Conservation (phyloP, 2,329 filamentous ascomycete species). For the Alternaria sp. region DNA sequence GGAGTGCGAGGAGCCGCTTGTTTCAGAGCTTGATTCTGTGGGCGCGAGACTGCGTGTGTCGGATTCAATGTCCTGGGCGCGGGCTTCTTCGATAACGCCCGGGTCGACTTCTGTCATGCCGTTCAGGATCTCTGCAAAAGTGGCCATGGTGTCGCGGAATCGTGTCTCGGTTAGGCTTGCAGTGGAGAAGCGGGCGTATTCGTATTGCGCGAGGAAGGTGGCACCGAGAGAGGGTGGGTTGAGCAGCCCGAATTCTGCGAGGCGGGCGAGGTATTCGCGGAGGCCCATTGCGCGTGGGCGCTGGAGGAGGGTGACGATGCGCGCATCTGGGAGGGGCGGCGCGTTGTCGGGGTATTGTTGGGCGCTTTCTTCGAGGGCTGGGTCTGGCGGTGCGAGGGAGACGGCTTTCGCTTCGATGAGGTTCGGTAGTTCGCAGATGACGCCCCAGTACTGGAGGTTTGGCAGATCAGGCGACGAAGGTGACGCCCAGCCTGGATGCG, state of each 20-base stretch:
- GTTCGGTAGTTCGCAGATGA: conserved; percentile 83
- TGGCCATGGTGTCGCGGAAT: conserved; percentile 80
- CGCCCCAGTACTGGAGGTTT: conserved; percentile 80
- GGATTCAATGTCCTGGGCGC: conserved; percentile 30
- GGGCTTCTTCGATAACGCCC: conserved; percentile 56
- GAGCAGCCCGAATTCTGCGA: conserved; percentile 71
- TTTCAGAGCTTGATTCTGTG: conserved; percentile 29
- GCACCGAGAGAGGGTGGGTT: conserved; percentile 56
- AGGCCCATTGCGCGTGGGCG: conserved; percentile 74
- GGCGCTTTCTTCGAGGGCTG: conserved; percentile 43
- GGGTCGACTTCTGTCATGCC: conserved; percentile 72
- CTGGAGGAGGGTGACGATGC: conserved; percentile 74
- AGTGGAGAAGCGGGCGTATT: conserved; percentile 82
- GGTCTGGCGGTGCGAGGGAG: conserved; percentile 73
- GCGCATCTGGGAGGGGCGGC: conserved; percentile 62
- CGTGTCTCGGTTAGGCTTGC: conserved; percentile 69
- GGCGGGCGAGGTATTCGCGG: conserved; percentile 76
- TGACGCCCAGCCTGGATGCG: conserved; percentile 88
- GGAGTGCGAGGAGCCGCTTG: conserved; percentile 30
- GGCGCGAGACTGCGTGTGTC: conserved; percentile 44
- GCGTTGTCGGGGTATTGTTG: conserved; percentile 32
- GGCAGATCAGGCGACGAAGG: conserved; percentile 76
- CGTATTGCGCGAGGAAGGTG: conserved; percentile 77
- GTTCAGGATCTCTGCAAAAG: conserved; percentile 81
- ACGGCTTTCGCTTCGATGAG: conserved; percentile 92